Conservation (phyloP, 78 protist species). For the Tieghemostelium lacteum region DNA sequence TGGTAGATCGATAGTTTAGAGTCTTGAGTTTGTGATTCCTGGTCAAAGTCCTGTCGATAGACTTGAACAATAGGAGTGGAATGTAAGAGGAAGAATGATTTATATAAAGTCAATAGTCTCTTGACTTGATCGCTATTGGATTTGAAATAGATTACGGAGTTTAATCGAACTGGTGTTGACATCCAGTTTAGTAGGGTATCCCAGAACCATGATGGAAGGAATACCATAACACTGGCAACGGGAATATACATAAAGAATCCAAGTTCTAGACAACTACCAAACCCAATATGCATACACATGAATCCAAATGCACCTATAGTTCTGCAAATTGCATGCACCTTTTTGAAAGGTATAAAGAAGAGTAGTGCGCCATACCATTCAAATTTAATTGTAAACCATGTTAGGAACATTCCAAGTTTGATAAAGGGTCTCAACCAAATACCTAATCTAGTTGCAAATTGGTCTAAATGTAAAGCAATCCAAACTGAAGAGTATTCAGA, state of each 20-base stretch:
- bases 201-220: constrained; percentile 69
- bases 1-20: constrained; percentile 8
- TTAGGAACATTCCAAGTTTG: constrained; percentile 28
- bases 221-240: constrained; percentile 19
- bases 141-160: not conserved
- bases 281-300: constrained; percentile 68
- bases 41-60: too few relatives aligned
- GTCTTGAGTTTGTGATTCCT: too few relatives aligned
- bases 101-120: not conserved
- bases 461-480: constrained; percentile 61
- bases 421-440: constrained; percentile 21
- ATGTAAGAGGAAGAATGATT: constrained; percentile 36
- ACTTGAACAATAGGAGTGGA: too few relatives aligned
- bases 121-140: not conserved
- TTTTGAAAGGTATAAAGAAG: constrained; percentile 32
- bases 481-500: constrained; percentile 47
- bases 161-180: not conserved
- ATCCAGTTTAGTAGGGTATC: constrained; percentile 13
- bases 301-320: constrained; percentile 51
- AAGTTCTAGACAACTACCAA: constrained; percentile 38
- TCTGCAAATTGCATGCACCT: constrained; percentile 34
- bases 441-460: constrained; percentile 47
- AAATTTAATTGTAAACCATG: constrained; percentile 39
- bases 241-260: constrained; percentile 74
- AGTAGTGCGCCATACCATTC: constrained; percentile 45